Percentiles rank a stretch among this genome's conserved stretches.
phyloP scores from a whole-genome alignment of 2,329 filamentous ascomycete genomes.

The Sporothrix dimorphospora region DNA sequence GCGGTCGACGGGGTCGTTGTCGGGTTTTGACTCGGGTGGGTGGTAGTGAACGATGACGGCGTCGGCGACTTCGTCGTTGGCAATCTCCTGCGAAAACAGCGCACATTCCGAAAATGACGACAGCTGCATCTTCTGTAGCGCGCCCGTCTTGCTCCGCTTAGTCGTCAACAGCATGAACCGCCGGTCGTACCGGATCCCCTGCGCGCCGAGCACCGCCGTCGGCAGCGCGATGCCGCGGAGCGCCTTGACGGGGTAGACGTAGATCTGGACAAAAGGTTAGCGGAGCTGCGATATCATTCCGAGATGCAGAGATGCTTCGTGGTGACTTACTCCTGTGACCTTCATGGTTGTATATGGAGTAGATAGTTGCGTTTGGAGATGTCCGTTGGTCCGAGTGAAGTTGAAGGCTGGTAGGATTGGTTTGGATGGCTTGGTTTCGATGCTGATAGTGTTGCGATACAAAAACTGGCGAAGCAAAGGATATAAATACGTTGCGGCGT shows the following conservation, averaged over 20 bases:
- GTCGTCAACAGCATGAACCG: constrained; percentile 70
- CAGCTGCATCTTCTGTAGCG: constrained; percentile 63
- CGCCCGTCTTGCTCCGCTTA: constrained; percentile 40
- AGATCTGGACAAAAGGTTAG: constrained; percentile 53
- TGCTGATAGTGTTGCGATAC: not conserved
- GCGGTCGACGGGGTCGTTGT: constrained; percentile 35
- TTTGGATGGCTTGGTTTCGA: not conserved
- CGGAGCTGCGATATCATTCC: too few relatives aligned
- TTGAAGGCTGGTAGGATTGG: not conserved
- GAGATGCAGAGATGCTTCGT: too few relatives aligned
- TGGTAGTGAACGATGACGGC: constrained; percentile 51
- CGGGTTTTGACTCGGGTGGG: constrained; percentile 28
- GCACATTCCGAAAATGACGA: constrained; percentile 60
- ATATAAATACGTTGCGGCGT: not conserved
- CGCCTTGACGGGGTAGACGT: constrained; percentile 74
- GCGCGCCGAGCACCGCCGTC: constrained; percentile 57
- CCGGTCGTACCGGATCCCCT: constrained; percentile 68
- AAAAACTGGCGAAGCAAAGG: not conserved
- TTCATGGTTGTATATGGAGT: constrained; percentile 14
- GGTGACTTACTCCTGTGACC: constrained; percentile 21
- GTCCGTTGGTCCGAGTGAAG: not conserved
- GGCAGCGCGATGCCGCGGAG: constrained; percentile 63
- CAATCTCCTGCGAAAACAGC: constrained; percentile 65
- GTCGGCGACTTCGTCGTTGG: not conserved
- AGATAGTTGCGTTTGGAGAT: not conserved